These are phyloP conservation scores for Aspergillus sclerotioniger DNA, from an alignment of 495 filamentous ascomycete genomes.

Conservation along the genomic window DNA sequence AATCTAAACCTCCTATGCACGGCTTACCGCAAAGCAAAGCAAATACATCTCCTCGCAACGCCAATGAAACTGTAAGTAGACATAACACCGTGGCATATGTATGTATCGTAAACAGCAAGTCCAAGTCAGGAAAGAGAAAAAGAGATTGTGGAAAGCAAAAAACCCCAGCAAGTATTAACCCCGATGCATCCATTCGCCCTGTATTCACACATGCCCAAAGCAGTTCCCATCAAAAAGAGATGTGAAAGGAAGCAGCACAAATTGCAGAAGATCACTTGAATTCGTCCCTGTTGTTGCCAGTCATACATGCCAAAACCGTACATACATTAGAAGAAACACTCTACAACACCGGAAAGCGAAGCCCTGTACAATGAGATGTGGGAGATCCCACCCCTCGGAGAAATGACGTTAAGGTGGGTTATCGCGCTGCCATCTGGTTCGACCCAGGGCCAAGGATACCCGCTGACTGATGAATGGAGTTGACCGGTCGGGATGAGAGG, in stretches of 20 bases:
- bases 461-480: slow-evolving; percentile 36
- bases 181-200: slow-evolving; percentile 11
- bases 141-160: slow-evolving; percentile 1
- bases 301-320: slow-evolving; percentile 28
- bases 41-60: background rate
- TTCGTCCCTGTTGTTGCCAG: slow-evolving; percentile 18
- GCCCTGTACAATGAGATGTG: slow-evolving; percentile 16
- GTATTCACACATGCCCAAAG: slow-evolving; percentile 17
- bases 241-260: background rate
- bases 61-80: background rate
- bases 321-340: slow-evolving; percentile 22
- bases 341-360: slow-evolving; percentile 18
- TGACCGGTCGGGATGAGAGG: slow-evolving; percentile 33
- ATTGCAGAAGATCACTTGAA: slow-evolving; percentile 13
- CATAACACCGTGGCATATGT: slow-evolving; percentile 8
- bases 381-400: slow-evolving; percentile 1
- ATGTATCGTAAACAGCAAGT: slow-evolving; percentile 5
- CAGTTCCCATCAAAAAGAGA: background rate
- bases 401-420: slow-evolving; percentile 5
- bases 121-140: background rate
- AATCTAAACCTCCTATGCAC: slow-evolving; percentile 11
- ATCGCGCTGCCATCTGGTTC: slow-evolving; percentile 41
- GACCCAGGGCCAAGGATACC: slow-evolving; percentile 30
- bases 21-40: background rate
- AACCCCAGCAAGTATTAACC: slow-evolving; percentile 6